Evolutionary conservation across 805 yeast genomes (phyloP).

Genomic region (Metschnikowia rubicola): DNA sequence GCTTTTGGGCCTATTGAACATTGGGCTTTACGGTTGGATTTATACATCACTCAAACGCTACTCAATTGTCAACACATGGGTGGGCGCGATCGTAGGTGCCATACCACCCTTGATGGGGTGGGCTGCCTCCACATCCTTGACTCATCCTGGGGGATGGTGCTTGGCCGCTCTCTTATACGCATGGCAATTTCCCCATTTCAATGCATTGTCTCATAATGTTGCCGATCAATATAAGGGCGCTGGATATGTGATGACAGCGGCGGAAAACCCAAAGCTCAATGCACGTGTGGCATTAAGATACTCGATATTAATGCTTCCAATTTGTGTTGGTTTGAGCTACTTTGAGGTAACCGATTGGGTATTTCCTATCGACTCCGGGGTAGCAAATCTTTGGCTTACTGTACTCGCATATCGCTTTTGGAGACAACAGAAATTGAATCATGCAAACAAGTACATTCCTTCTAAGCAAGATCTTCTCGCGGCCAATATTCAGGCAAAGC

Average conservation of each 20-base stretch:
- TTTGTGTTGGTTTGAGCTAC: constrained; percentile 79
- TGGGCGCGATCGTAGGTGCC: constrained; percentile 98
- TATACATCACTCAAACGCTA: constrained; percentile 88
- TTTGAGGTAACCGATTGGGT: constrained; percentile 78
- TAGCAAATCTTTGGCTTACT: constrained; percentile 83
- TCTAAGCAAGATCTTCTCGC: constrained; percentile 53
- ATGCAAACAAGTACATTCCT: constrained; percentile 41
- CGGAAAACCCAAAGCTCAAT: constrained; percentile 84
- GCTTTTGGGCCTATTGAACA: constrained; percentile 72
- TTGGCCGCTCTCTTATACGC: constrained; percentile 86
- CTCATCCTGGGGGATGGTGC: constrained; percentile 94
- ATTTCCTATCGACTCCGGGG: constrained; percentile 75
- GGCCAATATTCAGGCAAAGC: constrained; percentile 72
- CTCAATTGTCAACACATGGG: constrained; percentile 92
- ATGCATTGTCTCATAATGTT: constrained; percentile 83
- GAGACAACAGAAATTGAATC: constrained; percentile 70
- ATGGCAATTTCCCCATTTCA: constrained; percentile 99
- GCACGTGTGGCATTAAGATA: constrained; percentile 92
- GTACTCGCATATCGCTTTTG: constrained; percentile 79
- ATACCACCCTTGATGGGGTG: constrained; percentile 99
- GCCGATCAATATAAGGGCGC: constrained; percentile 86
- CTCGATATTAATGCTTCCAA: constrained; percentile 88
- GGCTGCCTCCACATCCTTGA: constrained; percentile 77
- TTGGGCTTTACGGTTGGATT: constrained; percentile 80
- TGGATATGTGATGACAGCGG: constrained; percentile 97